These are phyloP conservation scores for Xylariaceae sp. DNA, from an alignment of 2,329 filamentous ascomycete genomes.

Conservation along the genomic window DNA sequence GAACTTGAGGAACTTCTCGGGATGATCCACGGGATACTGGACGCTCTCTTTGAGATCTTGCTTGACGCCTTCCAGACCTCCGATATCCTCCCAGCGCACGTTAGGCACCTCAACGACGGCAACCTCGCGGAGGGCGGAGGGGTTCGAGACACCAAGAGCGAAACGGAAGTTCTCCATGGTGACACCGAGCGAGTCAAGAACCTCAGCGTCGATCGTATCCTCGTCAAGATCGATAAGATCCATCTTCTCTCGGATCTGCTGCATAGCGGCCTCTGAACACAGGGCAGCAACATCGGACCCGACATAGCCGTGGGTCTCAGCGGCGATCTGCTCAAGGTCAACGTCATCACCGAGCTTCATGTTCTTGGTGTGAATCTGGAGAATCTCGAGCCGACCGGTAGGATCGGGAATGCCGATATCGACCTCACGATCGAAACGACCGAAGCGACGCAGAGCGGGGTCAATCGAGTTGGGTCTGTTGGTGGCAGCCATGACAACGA, in stretches of 20 bases:
- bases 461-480: conserved; percentile 99
- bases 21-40: conserved; percentile 98
- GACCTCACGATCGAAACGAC: conserved; percentile 97
- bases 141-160: conserved; percentile 95
- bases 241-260: conserved; percentile 99
- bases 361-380: conserved; percentile 99
- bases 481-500: conserved; percentile 98
- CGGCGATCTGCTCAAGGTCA: conserved; percentile 91
- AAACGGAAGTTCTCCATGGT: conserved; percentile 99
- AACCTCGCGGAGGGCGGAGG: conserved; percentile 95
- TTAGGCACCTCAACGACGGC: conserved; percentile 99
- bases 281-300: conserved; percentile 97
- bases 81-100: conserved; percentile 99
- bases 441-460: conserved; percentile 93
- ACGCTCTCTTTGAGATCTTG: conserved; percentile 98
- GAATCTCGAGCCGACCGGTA: conserved; percentile 95
- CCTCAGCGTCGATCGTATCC: conserved; percentile 98
- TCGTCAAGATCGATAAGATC: conserved; percentile 98
- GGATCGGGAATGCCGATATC: conserved; percentile 98
- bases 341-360: conserved; percentile 99
- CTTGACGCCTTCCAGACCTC: conserved; percentile 97
- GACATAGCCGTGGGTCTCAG: conserved; percentile 98
- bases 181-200: conserved; percentile 94
- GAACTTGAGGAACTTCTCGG: conserved; percentile 99
- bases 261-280: conserved; percentile 98